Evolutionary conservation across 441 rosid genomes (phyloP).

Genomic region (Erodium texanum): DNA sequence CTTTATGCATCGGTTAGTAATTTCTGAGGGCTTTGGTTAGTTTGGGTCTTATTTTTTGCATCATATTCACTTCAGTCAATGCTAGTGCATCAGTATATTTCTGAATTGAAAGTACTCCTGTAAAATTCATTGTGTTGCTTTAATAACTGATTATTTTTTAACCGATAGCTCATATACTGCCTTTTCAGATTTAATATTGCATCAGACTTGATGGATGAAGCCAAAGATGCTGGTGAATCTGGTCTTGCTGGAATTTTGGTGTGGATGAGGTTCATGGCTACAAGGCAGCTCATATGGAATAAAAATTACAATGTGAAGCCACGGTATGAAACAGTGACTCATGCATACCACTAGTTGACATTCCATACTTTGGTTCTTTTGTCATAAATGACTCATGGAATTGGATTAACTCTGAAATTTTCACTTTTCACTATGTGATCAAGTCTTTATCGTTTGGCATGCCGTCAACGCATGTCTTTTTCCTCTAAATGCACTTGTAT

Average conservation of each 20-base stretch:
- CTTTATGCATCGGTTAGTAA: conserved; percentile 92
- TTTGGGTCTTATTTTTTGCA: background rate
- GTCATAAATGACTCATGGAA: conserved; percentile 6
- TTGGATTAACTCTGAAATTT: conserved; percentile 3
- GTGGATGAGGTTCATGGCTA: conserved; percentile 99
- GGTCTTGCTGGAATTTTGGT: conserved; percentile 93
- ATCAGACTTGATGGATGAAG: conserved; percentile 74
- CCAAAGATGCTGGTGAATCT: conserved; percentile 62
- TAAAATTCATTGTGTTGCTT: conserved; percentile 1
- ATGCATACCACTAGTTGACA: conserved; percentile 1
- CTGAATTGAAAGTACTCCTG: background rate
- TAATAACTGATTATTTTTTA: conserved; percentile 12
- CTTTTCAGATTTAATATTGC: conserved; percentile 81
- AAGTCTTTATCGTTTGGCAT: background rate
- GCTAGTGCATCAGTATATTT: background rate
- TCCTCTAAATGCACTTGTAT: conserved; percentile 7
- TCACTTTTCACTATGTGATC: background rate
- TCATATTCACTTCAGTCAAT: background rate
- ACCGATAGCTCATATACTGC: conserved; percentile 7
- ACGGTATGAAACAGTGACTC: conserved; percentile 41
- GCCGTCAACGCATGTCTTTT: background rate
- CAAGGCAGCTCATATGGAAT: conserved; percentile 97
- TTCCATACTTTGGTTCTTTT: background rate
- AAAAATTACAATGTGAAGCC: conserved; percentile 99
- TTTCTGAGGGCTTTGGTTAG: conserved; percentile 12